Base-by-base conservation (phyloP, 2,329 filamentous ascomycete species). In the Ophiostoma himal-ulmi region DNA sequence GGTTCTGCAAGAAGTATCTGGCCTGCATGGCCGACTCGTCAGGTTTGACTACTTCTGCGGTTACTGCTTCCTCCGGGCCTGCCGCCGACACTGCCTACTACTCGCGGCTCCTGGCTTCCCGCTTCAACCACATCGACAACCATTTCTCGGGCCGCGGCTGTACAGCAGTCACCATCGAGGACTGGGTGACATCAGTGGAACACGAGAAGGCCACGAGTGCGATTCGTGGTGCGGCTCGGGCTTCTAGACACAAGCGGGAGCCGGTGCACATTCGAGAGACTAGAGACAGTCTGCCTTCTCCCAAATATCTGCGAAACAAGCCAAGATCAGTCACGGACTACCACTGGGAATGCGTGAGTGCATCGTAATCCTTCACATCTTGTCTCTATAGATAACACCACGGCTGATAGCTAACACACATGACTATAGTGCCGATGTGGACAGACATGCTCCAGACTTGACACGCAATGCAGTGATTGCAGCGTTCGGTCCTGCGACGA, bases 1-100 rank as follows among this genome's bases (percentile, higher is more conserved):
- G 93, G 0, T 96, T 97, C 77, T 97, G 93, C 77, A 76, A 80
- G 20, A 75, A 79, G 22, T 82, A 88, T 26, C 80, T 92, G 17
- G 78, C 3, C 6, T n/a, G 81, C n/a, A 6, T 7, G 65, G 81
- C 88, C 39, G 76, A 48, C 4, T 34, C 30, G 4, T 30, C n/a
- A 20, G 7, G 11, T 13, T 22, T 22, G n/a, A 13, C n/a, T 26
- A 26, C 10, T 11, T 30, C 10, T 60, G 57, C 57, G 5, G 26
- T 26, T 8, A 17, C 22, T 62, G 13, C 54, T 34, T 30, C 26
- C 52, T 11, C 57, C 8, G 64, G 30, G 11, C n/a, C 17, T 36
- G 22, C 22, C 6, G 10, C n/a, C 2, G 57, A 26, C 5, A 13
- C n/a, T 37, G 41, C 57, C 26, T 26, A 20, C 1, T 57, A 60